Evolutionary conservation across 2,329 filamentous ascomycete species (phyloP), one percentile per base, ranked within the genome.

Genomic region (Aspergillus bombycis): DNA sequence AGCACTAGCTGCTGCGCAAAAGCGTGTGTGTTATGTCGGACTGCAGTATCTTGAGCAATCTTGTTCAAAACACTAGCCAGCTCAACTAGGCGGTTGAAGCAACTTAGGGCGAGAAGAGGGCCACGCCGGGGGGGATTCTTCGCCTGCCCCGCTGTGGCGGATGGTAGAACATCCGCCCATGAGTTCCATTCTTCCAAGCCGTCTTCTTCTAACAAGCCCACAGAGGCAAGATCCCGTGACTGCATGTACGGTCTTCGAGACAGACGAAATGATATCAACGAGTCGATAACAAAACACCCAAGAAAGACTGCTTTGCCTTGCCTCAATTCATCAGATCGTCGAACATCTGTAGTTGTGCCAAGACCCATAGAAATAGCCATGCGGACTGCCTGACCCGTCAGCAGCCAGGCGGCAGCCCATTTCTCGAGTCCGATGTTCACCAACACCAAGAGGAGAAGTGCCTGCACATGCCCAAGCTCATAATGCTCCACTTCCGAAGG

Each of bases 161-260:
- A 76, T 68, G 70, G 77, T 67, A 79, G 62, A 14, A 78, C 74
- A 50, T 88, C 85, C 5, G 81, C 80, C 90, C 90, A 93, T 0
- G 88, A 87, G 65, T 90, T 88, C 90, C 90, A 92, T 76, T 92
- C 89, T 70, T 92, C 90, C 19, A 89, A 77, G 1, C 88, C 88
- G 67, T 91, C 88, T 72, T 91, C 89, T 45, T 87, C 82, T 7
- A 91, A 76, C 4, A 80, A 75, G 11, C 83, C 83, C n/a, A 83
- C 73, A 30, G 77, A 72, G 26, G 79, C 74, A 38, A 86, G 73
- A 62, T 86, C 83, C 12, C 81, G 79, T 26, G 75, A 65, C 48
- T 76, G 77, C 63, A 86, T 78, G 65, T 83, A 81, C 3, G 82
- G 80, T 10, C 76, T 74, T 26, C 79, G 74, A 7, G 76, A 77